phyloP scores from a whole-genome alignment of 345 rosid genomes.

The Aquilaria yunnanensis region DNA sequence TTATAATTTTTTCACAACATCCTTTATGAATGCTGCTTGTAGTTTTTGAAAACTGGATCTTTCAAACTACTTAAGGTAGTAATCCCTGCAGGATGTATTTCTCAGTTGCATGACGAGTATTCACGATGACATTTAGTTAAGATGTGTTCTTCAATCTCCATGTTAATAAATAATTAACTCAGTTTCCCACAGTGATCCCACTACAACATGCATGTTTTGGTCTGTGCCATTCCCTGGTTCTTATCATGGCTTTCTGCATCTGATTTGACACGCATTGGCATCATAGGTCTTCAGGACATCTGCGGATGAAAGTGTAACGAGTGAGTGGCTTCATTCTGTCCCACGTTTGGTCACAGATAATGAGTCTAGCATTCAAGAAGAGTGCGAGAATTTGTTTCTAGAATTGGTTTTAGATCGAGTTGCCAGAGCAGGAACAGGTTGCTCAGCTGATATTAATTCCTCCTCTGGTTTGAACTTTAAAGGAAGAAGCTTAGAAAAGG shows the following conservation, averaged over 20 bases:
- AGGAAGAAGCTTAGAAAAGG: constrained; percentile 33
- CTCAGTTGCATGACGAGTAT: too few relatives aligned
- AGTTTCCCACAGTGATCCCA: too few relatives aligned
- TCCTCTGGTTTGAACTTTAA: constrained; percentile 19
- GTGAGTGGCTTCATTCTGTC: constrained; percentile 91
- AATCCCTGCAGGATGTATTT: too few relatives aligned
- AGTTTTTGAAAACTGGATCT: too few relatives aligned
- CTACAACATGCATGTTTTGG: too few relatives aligned
- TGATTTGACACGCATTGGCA: constrained; percentile 9
- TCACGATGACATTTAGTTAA: too few relatives aligned
- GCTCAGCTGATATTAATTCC: constrained; percentile 17
- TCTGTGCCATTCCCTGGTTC: constrained; percentile 1
- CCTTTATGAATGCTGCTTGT: too few relatives aligned
- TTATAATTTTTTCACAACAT: too few relatives aligned
- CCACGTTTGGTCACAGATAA: constrained; percentile 81
- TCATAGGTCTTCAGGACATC: constrained; percentile 64
- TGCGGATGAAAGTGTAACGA: constrained; percentile 51
- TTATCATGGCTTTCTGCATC: constrained; percentile 11
- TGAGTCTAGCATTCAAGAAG: constrained; percentile 92
- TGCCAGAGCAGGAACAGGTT: constrained; percentile 44
- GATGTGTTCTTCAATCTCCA: too few relatives aligned
- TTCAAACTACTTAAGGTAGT: too few relatives aligned
- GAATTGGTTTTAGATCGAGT: constrained; percentile 76
- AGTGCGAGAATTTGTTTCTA: constrained; percentile 82
- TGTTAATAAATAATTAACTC: too few relatives aligned